phyloP scores from a whole-genome alignment of 805 yeast species.

The Danielia oregonensis region DNA sequence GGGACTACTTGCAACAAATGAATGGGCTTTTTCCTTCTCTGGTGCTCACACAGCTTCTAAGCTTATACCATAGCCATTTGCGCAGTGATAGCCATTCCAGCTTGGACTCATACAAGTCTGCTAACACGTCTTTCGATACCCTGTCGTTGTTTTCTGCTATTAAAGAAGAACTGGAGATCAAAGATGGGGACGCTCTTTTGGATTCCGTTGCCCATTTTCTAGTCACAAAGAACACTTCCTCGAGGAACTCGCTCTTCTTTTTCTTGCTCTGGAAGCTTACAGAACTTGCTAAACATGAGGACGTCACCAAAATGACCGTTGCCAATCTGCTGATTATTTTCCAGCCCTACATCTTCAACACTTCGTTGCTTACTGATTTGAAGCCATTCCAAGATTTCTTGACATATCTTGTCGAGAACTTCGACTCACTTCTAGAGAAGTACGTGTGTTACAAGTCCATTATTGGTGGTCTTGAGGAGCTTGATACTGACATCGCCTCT shows the following conservation, averaged over 20 bases:
- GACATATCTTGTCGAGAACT: conserved; percentile 17
- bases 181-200: conserved; percentile 4
- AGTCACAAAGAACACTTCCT: conserved; percentile 10
- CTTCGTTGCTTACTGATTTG: conserved; percentile 11
- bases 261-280: conserved; percentile 16
- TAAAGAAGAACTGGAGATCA: conserved; percentile 4
- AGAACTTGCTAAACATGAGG: conserved; percentile 14
- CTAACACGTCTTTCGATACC: conserved; percentile 4
- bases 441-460: conserved; percentile 6
- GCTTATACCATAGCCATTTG: conserved; percentile 3
- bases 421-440: conserved; percentile 8
- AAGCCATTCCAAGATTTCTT: conserved; percentile 10
- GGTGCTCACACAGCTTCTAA: conserved; percentile 6
- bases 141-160: not conserved
- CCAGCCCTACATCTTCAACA: conserved; percentile 27
- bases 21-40: conserved; percentile 10
- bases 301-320: conserved; percentile 25
- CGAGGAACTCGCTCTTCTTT: conserved; percentile 16
- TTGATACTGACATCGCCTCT: conserved; percentile 6
- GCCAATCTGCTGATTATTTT: conserved; percentile 28
- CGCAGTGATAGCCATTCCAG: conserved; percentile 6
- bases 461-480: conserved; percentile 10
- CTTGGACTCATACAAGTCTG: conserved; percentile 8
- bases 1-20: conserved; percentile 12
- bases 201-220: conserved; percentile 13